Evolutionary conservation across 2,329 filamentous ascomycete genomes (phyloP), one percentile per base, ranked within the genome.

Genomic region (Colletotrichum sp.): DNA sequence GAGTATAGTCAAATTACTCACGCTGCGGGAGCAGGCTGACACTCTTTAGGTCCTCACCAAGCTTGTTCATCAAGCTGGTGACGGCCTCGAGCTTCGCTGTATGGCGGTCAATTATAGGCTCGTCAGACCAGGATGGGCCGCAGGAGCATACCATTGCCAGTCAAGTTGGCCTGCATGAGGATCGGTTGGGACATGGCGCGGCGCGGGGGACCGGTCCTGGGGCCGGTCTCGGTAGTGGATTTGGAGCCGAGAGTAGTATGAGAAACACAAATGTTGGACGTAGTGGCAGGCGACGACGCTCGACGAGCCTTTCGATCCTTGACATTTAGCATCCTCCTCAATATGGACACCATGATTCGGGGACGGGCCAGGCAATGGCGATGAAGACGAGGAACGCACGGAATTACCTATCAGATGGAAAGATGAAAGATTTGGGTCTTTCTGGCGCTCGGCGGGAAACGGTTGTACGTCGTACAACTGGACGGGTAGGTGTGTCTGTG

Each of bases 31-130:
- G 85, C 55, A 96, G 88, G 28, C 86, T 89, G 65, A 88, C 86
- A n/a, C 90, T 87, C 67, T 90, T 84, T 2, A 95, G 84, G 81
- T 96, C 94, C 67, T 89, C 82, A 8, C 88, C 86, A 55, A 98
- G 88, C 59, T 89, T 89, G 55, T 89, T 85, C 78, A 97, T 85
- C 19, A 97, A 85, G 69, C 88, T 87, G 19, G 89, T 91, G 55
- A 96, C 94, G 71, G 94, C 91, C 74, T 91, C 87, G 72, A 94
- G 88, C 85, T 96, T 96, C 75, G 88, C 90, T 95, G 80, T 4
- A 12, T 3, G 44, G 34, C 12, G 6, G 72, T 81, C 30, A 80
- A 78, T 76, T 28, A 63, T 13, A 36, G 19, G 8, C 34, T 27
- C 13, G 27, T 25, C 16, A n/a, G 30, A 15, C 28, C 32, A 27